Evolutionary conservation across 1,139 yeast genomes (phyloP).

Genomic region (Taiozyma sp.): DNA sequence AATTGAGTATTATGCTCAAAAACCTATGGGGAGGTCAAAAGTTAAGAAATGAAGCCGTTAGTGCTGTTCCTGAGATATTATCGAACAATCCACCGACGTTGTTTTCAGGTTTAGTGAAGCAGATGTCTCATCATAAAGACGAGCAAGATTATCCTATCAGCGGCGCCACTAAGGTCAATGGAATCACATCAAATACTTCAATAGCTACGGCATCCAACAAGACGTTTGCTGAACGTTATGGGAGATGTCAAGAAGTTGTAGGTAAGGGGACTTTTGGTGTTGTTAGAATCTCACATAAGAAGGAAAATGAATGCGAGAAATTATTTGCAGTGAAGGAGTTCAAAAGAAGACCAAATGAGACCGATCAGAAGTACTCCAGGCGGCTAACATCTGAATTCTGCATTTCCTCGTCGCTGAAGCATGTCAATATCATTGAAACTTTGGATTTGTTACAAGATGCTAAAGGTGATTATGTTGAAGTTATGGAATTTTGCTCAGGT

Average conservation of each 20-base stretch:
- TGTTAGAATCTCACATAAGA: constrained; percentile 66
- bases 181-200: constrained; percentile 3
- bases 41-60: constrained; percentile 73
- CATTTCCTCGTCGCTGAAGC: constrained; percentile 76
- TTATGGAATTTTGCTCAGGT: constrained; percentile 94
- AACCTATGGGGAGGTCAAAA: constrained; percentile 81
- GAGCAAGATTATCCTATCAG: constrained; percentile 34
- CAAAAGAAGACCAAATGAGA: constrained; percentile 51
- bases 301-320: constrained; percentile 25
- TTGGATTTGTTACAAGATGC: constrained; percentile 86
- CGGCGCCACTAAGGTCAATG: constrained; percentile 27
- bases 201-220: constrained; percentile 9
- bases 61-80: constrained; percentile 74
- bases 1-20: constrained; percentile 79
- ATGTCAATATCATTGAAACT: constrained; percentile 78
- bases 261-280: constrained; percentile 89
- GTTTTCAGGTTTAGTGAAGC: constrained; percentile 76
- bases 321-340: constrained; percentile 85
- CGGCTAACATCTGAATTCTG: constrained; percentile 83
- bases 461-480: constrained; percentile 91
- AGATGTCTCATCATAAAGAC: constrained; percentile 41
- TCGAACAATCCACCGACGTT: constrained; percentile 67
- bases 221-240: constrained; percentile 63
- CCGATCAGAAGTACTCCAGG: constrained; percentile 56
- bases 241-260: constrained; percentile 72